Evolutionary conservation across 129 eudicot genomes (phyloP).

Genomic region (Flaveria linearis): DNA sequence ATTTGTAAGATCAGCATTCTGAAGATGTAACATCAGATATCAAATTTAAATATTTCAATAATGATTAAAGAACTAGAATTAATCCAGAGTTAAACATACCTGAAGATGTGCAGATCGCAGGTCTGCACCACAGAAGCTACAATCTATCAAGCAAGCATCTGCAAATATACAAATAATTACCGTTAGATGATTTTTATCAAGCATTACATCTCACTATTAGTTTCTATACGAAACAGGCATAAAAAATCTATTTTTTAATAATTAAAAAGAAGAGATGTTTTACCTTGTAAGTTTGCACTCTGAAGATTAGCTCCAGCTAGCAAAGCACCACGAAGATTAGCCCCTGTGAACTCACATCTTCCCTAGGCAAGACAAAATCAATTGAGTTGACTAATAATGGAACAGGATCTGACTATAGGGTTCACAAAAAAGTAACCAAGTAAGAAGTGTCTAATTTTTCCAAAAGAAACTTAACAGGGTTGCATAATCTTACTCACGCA

Average conservation of each 20-base stretch:
- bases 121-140: slow-evolving; percentile 97
- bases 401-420: slow-evolving; percentile 15
- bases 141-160: slow-evolving; percentile 90
- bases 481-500: slow-evolving; percentile 76
- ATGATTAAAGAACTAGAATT: too few relatives aligned
- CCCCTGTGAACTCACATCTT: slow-evolving; percentile 98
- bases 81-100: slow-evolving; percentile 35
- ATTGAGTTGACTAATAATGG: slow-evolving; percentile 35
- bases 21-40: slow-evolving; percentile 19
- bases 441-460: slow-evolving; percentile 5
- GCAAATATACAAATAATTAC: slow-evolving; percentile 24
- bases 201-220: slow-evolving; percentile 4
- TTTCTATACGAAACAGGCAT: neutral
- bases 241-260: neutral
- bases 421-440: slow-evolving; percentile 8
- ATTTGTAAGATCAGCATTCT: slow-evolving; percentile 95
- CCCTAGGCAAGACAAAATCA: slow-evolving; percentile 61
- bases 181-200: neutral
- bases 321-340: slow-evolving; percentile 94
- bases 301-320: slow-evolving; percentile 97
- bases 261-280: neutral
- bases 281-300: slow-evolving; percentile 97
- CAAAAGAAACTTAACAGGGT: neutral
- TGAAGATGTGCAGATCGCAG: slow-evolving; percentile 92
- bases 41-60: neutral